A percentile compares a stretch with the other conserved stretches of the same genome.
Evolutionary conservation across 1,284 basidiomycete genomes (phyloP).

Genomic region (Caloboletus firmus): DNA sequence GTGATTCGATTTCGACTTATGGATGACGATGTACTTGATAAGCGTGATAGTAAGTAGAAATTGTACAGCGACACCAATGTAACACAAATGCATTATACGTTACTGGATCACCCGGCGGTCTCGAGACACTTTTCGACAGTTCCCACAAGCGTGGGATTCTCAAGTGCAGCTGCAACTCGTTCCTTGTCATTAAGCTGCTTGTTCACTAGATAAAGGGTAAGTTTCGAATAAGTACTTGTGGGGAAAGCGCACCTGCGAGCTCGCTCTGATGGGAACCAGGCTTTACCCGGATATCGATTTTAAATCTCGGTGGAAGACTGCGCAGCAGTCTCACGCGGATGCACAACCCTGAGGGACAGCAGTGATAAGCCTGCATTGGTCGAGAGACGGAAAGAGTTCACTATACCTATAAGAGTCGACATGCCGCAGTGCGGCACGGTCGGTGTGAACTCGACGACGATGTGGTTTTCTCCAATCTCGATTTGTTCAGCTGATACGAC

Average conservation of each 20-base stretch:
- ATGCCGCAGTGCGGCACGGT: conserved; percentile 98
- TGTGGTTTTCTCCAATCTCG: conserved; percentile 66
- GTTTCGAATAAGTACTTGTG: not conserved
- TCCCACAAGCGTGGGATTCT: conserved; percentile 85
- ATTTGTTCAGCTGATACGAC: conserved; percentile 94
- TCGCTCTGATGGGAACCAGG: conserved; percentile 96
- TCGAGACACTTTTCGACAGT: conserved; percentile 88
- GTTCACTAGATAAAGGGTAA: conserved; percentile 63
- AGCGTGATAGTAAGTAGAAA: not conserved
- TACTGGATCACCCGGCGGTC: conserved; percentile 33
- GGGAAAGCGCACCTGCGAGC: conserved; percentile 60
- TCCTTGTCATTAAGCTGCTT: conserved; percentile 99
- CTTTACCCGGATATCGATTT: conserved; percentile 92
- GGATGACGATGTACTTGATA: not conserved
- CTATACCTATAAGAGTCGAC: conserved; percentile 91
- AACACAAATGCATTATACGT: not conserved
- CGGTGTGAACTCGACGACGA: conserved; percentile 91
- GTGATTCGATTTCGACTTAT: not conserved
- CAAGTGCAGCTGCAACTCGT: conserved; percentile 93
- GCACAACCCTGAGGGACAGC: conserved; percentile 67
- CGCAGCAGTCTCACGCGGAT: conserved; percentile 90
- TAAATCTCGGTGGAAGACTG: conserved; percentile 89
- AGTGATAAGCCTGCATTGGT: not conserved
- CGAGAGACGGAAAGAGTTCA: not conserved
- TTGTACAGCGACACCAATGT: not conserved